Evolutionary conservation across 148 eudicot genomes (phyloP).

Genomic region (Hydrangea macrophylla): DNA sequence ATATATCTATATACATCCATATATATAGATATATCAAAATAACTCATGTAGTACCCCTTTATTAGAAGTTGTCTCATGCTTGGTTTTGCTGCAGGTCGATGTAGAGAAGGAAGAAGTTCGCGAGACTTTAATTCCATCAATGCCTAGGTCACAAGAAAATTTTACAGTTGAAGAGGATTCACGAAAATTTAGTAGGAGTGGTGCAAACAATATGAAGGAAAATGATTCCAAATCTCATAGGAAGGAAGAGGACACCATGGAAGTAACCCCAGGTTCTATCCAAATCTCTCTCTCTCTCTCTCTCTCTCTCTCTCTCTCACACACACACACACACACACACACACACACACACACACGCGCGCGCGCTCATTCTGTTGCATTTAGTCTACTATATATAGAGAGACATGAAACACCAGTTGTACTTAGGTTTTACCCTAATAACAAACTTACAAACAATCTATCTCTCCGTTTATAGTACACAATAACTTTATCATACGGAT

Average conservation of each 20-base stretch:
- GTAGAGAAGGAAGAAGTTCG: neutral
- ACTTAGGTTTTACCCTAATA: no score
- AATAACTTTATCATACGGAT: no score
- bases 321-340: no score
- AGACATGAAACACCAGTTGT: no score
- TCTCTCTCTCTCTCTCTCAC: no score
- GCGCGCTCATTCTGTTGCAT: no score
- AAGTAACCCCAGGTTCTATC: neutral
- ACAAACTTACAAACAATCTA: no score
- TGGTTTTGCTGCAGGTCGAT: conserved; percentile 6
- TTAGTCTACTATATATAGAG: no score
- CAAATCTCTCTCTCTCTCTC: neutral
- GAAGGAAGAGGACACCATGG: neutral
- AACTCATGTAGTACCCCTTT: neutral
- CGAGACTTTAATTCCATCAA: neutral
- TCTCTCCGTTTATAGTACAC: no score
- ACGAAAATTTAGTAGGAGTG: neutral
- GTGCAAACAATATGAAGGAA: neutral
- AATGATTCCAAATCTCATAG: neutral
- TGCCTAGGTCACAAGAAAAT: neutral
- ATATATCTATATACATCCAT: no score
- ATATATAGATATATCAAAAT: no score
- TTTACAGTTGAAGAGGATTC: neutral
- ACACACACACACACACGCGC: no score
- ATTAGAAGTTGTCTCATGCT: neutral